A percentile compares a stretch with the other conserved stretches of the same genome.
These are phyloP conservation scores for Thraustochytrium sp. DNA, from an alignment of 352 stramenopile species.

Conservation along the genomic window DNA sequence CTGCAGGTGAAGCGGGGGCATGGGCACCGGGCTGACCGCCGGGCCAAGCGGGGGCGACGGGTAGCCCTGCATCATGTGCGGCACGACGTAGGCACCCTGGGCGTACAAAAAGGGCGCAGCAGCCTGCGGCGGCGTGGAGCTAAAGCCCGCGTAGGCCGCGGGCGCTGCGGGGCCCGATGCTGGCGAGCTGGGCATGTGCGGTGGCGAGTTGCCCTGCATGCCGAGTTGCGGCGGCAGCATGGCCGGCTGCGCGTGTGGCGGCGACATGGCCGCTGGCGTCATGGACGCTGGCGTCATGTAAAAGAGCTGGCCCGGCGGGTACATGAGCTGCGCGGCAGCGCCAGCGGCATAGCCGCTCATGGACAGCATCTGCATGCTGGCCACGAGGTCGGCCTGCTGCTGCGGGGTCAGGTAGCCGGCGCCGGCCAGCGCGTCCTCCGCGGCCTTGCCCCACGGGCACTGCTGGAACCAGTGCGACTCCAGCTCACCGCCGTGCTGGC, in stretches of 20 bases:
- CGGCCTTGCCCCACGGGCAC: not conserved
- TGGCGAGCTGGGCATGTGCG: no score
- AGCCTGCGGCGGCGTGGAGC: no score
- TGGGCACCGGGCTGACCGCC: no score
- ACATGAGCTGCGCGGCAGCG: not conserved
- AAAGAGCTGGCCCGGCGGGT: not conserved
- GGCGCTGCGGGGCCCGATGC: not conserved
- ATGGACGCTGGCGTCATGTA: not conserved
- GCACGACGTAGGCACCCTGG: not conserved
- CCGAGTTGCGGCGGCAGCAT: no score
- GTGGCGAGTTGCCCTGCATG: no score
- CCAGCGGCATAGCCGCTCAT: not conserved
- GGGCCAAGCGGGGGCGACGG: no score
- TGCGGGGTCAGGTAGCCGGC: not conserved
- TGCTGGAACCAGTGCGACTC: conserved; percentile 43
- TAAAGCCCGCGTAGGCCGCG: no score
- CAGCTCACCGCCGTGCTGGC: not conserved
- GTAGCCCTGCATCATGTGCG: not conserved
- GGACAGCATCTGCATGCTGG: not conserved
- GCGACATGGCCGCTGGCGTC: no score
- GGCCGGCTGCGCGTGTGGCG: no score
- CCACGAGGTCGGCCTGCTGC: not conserved
- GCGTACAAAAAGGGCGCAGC: not conserved
- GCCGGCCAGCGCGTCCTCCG: not conserved
- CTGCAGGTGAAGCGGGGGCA: no score